Percentiles rank a stretch among this genome's conserved stretches.
These are phyloP conservation scores for Tolypocladium nubicola DNA, from an alignment of 2,329 filamentous ascomycete species.

Conservation along the genomic window DNA sequence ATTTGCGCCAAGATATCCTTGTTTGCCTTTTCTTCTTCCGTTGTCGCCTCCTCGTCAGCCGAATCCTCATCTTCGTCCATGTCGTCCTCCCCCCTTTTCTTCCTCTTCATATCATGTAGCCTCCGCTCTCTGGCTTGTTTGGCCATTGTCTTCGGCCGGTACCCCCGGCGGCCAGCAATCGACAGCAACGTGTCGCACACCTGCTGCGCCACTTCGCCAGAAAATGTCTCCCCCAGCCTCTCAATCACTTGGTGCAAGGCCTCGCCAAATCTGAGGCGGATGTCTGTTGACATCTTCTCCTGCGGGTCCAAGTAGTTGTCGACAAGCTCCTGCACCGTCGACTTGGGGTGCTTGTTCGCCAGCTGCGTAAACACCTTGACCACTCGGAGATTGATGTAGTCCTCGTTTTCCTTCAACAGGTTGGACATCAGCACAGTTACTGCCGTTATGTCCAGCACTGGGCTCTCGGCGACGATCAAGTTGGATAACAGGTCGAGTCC, in stretches of 20 bases:
- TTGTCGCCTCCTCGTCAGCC: slow-evolving; percentile 34
- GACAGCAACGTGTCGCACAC: slow-evolving; percentile 50
- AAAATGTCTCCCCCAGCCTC: slow-evolving; percentile 44
- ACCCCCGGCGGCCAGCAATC: slow-evolving; percentile 52
- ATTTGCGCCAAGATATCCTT: slow-evolving; percentile 47
- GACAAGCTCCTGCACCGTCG: slow-evolving; percentile 50
- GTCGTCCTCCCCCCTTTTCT: slow-evolving; percentile 33
- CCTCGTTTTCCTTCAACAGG: slow-evolving; percentile 55
- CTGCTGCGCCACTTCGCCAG: slow-evolving; percentile 38
- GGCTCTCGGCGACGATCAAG: slow-evolving; percentile 43
- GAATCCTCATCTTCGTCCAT: slow-evolving; percentile 31
- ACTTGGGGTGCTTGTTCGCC: slow-evolving; percentile 49
- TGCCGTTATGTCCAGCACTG: slow-evolving; percentile 56
- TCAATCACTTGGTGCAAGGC: slow-evolving; percentile 55
- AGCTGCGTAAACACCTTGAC: slow-evolving; percentile 55
- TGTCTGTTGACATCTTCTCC: slow-evolving; percentile 49
- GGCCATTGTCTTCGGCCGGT: slow-evolving; percentile 47
- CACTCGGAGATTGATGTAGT: slow-evolving; percentile 60
- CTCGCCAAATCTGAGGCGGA: slow-evolving; percentile 59
- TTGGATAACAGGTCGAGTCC: slow-evolving; percentile 49
- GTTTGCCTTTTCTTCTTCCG: slow-evolving; percentile 30
- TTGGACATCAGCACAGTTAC: slow-evolving; percentile 53
- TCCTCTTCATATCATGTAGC: slow-evolving; percentile 34
- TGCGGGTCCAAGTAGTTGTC: slow-evolving; percentile 57
- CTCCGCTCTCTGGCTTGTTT: slow-evolving; percentile 42